Conservation (phyloP, 2,329 filamentous ascomycete genomes). For the Zymoseptoria crescenta region DNA sequence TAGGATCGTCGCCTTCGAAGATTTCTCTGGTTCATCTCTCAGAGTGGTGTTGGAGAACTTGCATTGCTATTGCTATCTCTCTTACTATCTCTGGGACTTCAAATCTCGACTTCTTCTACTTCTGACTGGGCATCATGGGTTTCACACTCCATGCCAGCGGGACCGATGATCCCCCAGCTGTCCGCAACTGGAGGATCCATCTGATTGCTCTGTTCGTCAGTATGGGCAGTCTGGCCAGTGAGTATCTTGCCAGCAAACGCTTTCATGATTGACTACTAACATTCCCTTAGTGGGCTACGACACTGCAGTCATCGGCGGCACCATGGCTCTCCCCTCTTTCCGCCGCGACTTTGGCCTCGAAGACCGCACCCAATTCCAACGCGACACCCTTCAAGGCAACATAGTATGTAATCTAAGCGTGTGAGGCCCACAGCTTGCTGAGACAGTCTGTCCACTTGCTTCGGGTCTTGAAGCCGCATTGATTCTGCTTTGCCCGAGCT, state of each 20-base stretch:
- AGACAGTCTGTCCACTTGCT: neutral
- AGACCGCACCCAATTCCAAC: conserved; percentile 30
- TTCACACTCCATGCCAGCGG: conserved; percentile 11
- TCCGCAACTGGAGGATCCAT: conserved; percentile 62
- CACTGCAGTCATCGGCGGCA: conserved; percentile 33
- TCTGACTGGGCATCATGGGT: conserved; percentile 5
- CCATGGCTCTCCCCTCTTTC: conserved; percentile 35
- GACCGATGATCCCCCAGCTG: conserved; percentile 48
- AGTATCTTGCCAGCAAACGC: neutral
- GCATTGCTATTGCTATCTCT: neutral
- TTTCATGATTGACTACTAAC: neutral
- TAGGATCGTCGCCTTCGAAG: neutral
- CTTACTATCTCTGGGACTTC: neutral
- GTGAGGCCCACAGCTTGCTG: neutral
- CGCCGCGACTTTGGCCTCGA: conserved; percentile 30
- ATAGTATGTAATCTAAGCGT: conserved; percentile 14
- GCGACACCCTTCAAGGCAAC: conserved; percentile 35
- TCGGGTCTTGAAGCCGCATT: neutral
- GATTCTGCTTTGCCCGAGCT: neutral
- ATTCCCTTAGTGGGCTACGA: conserved; percentile 18
- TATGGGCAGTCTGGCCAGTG: conserved; percentile 33
- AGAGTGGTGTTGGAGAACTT: neutral
- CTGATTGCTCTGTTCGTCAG: conserved; percentile 52
- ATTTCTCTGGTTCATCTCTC: neutral
- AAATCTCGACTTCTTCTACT: neutral